Evolutionary conservation across 495 filamentous ascomycete species (phyloP), one percentile per base, ranked within the genome.

Genomic region (Hamigera avellanea): DNA sequence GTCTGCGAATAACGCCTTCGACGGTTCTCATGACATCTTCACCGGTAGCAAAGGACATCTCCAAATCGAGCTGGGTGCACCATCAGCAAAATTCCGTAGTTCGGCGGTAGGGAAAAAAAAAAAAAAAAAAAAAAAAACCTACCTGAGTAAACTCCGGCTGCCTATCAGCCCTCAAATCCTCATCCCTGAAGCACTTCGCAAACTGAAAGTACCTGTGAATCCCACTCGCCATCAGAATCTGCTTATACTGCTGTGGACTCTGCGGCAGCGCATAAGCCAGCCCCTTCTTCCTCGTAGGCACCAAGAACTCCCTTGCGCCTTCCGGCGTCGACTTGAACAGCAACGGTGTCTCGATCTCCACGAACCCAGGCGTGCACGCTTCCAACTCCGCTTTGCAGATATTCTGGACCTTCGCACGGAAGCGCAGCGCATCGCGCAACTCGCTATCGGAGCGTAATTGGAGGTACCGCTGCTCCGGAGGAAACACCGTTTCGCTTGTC

Each of bases 291-390:
- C 91, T 66, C 0, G 89, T 93, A 0, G 91, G 91, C 2, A 98
- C 87, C n/a, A 98, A 49, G 43, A 96, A 98, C 57, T 98, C 91
- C 18, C 89, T 66, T 1, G 91, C 93, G 7, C 91, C 91, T 61
- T 98, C 91, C 0, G 91, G 89, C 0, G 93, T 96, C 3, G 89
- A 95, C 64, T 95, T 96, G 72, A 98, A 98, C 12, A 98, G 66
- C 10, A 95, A 54, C 2, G 91, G 91, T 0, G 91, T 98, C 49
- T 96, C 93, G 27, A 95, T 70, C 42, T 95, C 83, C 5, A 74
- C 53, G 45, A 94, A 94, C 0, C 59, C 61, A 6, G 61, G 51
- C 0, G 56, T 40, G 14, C 38, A 50, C 16, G 49, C 43, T 14
- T 60, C 49, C 35, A 91, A 59, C 8, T 68, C 55, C 16, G 66